phyloP scores from a whole-genome alignment of 441 rosid species.

The Erodium chrysanthum region DNA sequence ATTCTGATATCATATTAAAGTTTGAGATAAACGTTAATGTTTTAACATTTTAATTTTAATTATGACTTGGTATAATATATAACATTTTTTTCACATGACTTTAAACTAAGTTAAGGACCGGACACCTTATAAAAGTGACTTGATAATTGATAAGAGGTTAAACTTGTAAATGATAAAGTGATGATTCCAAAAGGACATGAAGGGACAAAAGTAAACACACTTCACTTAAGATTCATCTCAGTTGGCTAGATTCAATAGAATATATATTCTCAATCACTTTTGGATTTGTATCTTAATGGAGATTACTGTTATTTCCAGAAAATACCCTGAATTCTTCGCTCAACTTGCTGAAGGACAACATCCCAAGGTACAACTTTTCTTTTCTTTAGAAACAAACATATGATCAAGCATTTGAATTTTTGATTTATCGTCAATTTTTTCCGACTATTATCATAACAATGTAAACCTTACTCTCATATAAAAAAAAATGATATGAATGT shows the following conservation, averaged over 20 bases:
- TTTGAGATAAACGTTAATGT: too few relatives aligned
- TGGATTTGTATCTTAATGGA: not conserved
- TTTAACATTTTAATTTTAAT: too few relatives aligned
- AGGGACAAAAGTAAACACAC: not conserved
- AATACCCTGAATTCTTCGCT: slow-evolving; percentile 44
- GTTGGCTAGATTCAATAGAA: not conserved
- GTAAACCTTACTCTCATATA: too few relatives aligned
- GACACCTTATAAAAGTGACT: too few relatives aligned
- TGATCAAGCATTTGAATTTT: too few relatives aligned
- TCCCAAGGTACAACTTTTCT: slow-evolving; percentile 47
- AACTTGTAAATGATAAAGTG: not conserved
- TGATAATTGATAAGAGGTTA: not conserved
- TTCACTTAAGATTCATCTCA: not conserved
- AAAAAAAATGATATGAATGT: too few relatives aligned
- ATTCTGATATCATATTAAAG: too few relatives aligned
- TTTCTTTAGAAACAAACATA: not conserved
- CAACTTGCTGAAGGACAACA: slow-evolving; percentile 62
- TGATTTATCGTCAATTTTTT: too few relatives aligned
- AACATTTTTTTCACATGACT: too few relatives aligned
- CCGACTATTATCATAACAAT: too few relatives aligned
- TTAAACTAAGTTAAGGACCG: too few relatives aligned
- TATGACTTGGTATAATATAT: too few relatives aligned
- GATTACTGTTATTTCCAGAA: slow-evolving; percentile 35
- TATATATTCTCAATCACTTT: not conserved
- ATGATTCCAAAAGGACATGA: not conserved